Base-by-base conservation (phyloP, 306 rosid species). In the Pachyrhizus erosus region DNA sequence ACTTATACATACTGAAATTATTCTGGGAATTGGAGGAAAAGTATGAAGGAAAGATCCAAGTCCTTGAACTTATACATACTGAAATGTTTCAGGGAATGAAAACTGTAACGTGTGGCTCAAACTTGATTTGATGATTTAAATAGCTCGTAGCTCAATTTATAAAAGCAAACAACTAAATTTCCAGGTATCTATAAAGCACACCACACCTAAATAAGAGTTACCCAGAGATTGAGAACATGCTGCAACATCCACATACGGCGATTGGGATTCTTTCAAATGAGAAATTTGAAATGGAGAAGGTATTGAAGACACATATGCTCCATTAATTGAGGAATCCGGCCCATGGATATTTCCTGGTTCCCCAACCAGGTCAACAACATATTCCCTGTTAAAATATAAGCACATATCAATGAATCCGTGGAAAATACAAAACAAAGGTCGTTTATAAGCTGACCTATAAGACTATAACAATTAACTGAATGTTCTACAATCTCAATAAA, bases 331-430 rank as follows among this genome's bases (percentile, higher is more conserved):
- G 40, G 99, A 96, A 86, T 96, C 98, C 69, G 99, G 99, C 76
- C 91, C 91, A 52, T 84, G 92, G 72, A 96, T 82, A 83, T 90
- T 91, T 86, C 99, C 99, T 14, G 99, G 99, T 75, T 96, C 88
- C 77, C 98, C 97, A 76, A 96, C 97, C 85, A 96, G 91, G 75
- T 96, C 99, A 87, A 96, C 99, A 37, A 96, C 97, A 78, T 93
- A 96, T 79, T 96, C 99, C 97, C 99, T 96, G 93, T 80, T 20
- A 20, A 65, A 57, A 77, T 29, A 71, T 45, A 67, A 46, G 24
- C 70, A 61, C 18, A 70, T 61, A 15, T 24, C 75, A 79, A 37
- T 21, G 10, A 26, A 65, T 6, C 5, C 4, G 15, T 3, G 14
- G 72, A 52, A 37, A 62, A 51, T 15, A 80, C 37, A 58, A 64